phyloP scores from a whole-genome alignment of 1,284 basidiomycete species.

The Leccinum subatratum region DNA sequence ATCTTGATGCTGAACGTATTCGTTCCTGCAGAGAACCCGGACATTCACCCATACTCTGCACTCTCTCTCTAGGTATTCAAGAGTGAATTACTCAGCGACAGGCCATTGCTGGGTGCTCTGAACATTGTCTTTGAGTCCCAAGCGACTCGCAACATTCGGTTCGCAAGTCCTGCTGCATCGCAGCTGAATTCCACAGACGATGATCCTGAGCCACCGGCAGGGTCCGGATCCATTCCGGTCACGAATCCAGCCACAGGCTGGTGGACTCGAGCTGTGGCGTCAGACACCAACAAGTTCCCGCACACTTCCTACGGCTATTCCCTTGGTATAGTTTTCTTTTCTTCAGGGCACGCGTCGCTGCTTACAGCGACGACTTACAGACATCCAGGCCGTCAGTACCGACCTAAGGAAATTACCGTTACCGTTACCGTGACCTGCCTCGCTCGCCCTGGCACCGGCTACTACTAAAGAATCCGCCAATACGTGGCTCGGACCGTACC shows the following conservation, averaged over 20 bases:
- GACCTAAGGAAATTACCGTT: neutral
- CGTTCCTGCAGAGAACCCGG: neutral
- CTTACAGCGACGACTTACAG: neutral
- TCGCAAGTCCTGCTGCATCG: conserved; percentile 9
- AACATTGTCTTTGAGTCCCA: conserved; percentile 16
- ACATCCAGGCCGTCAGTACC: conserved; percentile 14
- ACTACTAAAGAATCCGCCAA: no score
- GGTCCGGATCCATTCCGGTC: conserved; percentile 7
- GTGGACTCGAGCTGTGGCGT: conserved; percentile 10
- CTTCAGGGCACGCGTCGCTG: neutral
- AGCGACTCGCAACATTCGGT: conserved; percentile 15
- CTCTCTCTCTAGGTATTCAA: conserved; percentile 9
- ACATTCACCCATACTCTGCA: conserved; percentile 14
- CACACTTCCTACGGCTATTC: neutral
- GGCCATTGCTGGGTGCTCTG: conserved; percentile 11
- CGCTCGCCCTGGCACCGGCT: no score
- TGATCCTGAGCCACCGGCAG: neutral
- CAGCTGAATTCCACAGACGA: conserved; percentile 1
- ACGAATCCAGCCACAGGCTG: conserved; percentile 16
- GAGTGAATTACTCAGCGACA: no score
- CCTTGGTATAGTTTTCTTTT: conserved; percentile 8
- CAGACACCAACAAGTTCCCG: conserved; percentile 13
- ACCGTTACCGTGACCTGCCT: no score
- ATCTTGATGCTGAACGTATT: conserved; percentile 11
- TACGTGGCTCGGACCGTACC: no score